A percentile compares a stretch with the other conserved stretches of the same genome.
Evolutionary conservation across 495 filamentous ascomycete genomes (phyloP).

Genomic region (Aspergillus taichungensis): DNA sequence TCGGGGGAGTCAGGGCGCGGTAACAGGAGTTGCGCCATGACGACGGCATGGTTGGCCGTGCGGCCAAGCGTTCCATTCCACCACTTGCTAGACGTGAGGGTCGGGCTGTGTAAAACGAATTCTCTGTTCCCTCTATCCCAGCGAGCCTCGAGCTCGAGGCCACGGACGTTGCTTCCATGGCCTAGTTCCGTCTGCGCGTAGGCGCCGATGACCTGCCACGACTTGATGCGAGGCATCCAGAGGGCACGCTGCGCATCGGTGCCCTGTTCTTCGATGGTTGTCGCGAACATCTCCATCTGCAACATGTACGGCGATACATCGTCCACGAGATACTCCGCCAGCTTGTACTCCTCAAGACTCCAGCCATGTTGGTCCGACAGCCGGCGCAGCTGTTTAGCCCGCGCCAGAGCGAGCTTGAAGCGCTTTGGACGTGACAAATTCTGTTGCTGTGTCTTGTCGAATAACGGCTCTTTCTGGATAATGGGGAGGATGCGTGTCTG

Average conservation of each 20-base stretch:
- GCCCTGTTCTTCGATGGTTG: slow-evolving; percentile 36
- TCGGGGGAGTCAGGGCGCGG: slow-evolving; percentile 15
- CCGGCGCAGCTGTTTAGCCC: slow-evolving; percentile 37
- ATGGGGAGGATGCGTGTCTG: slow-evolving; percentile 31
- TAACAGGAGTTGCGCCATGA: slow-evolving; percentile 37
- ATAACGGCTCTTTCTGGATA: slow-evolving; percentile 27
- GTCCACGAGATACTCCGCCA: slow-evolving; percentile 39
- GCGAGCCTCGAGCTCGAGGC: slow-evolving; percentile 35
- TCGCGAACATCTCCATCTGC: slow-evolving; percentile 25
- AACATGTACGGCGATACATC: slow-evolving; percentile 36
- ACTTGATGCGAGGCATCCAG: slow-evolving; percentile 38
- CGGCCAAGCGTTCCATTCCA: slow-evolving; percentile 42
- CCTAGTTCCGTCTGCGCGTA: slow-evolving; percentile 42
- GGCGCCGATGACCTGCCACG: slow-evolving; percentile 35
- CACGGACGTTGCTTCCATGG: slow-evolving; percentile 41
- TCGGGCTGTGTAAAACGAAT: slow-evolving; percentile 40
- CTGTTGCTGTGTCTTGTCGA: slow-evolving; percentile 33
- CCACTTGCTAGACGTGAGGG: slow-evolving; percentile 42
- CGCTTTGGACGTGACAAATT: slow-evolving; percentile 37
- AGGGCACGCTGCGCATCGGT: slow-evolving; percentile 32
- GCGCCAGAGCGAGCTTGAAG: slow-evolving; percentile 38
- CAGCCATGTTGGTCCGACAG: slow-evolving; percentile 30
- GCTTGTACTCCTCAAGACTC: slow-evolving; percentile 32
- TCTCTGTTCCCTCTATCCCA: slow-evolving; percentile 32
- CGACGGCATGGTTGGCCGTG: slow-evolving; percentile 33